Evolutionary conservation across 345 rosid species (phyloP), one percentile per base, ranked within the genome.

Genomic region (Acer campestre): DNA sequence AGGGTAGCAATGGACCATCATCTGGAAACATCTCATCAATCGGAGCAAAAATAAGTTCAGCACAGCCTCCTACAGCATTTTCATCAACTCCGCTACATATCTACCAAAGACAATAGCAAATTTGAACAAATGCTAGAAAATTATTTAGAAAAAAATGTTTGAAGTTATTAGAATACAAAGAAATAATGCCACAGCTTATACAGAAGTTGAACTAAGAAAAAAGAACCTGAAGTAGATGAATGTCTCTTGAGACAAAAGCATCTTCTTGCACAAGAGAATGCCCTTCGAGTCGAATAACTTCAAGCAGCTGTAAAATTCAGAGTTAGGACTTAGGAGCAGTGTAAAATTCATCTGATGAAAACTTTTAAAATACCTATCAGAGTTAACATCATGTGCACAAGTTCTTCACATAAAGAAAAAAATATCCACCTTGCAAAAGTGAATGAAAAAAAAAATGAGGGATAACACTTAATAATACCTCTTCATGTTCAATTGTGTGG

Each of bases 11-110:
- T 1, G 97, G 94, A 77, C 98, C 98, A 90, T 97, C 98, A 85
- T 97, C 98, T 0, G 97, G 98, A 76, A 97, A 97, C 97, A 90
- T 90, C 79, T 97, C 99, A 76, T 97, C 98, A 46, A 97, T 97
- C 5, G 99, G 99, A 22, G 99, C 98, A 83, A 91, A 97, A 59
- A 97, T 89, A 29, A 97, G 95, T 65, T 97, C 98, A 0, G 99
- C 88, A 85, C 98, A 93, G 49, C 93, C 91, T 76, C 98, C 98
- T 10, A 90, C 93, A 12, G 97, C 93, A 85, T 88, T 92, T 79
- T 94, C 98, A 25, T 97, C 99, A 78, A 93, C 87, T 74, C 99
- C 99, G 22, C 98, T 90, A 71, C 98, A 97, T 61, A 93, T 90
- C 99, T 97, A 88, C 64, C 70, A 76, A 46, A 46, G 27, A 74